Base-by-base conservation (phyloP, 2,329 filamentous ascomycete genomes). In the Plectosphaerella sp. region DNA sequence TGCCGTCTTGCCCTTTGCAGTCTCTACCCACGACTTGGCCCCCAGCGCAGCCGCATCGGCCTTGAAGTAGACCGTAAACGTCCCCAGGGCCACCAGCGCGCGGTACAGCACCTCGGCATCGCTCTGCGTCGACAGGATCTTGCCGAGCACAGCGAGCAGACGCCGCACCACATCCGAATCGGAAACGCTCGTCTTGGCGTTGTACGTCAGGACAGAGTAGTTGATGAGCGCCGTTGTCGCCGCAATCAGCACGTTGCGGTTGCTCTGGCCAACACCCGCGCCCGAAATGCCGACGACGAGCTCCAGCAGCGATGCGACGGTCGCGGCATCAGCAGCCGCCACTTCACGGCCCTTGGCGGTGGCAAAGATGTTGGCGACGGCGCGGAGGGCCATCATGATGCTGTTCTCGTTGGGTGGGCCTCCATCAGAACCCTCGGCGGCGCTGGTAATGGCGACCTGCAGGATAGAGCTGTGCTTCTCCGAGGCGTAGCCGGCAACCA, bases 51-150 rank as follows among this genome's bases (percentile, higher is more conserved):
- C 72, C 35, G 70, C 73, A 55, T 71, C 71, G 3, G 70, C 70
- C 48, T 67, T 68, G 1, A 69, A 72, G n/a, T 84, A 77, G 14
- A 88, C 22, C 66, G 91, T 67, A 54, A 95, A 66, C 1, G 92
- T 99, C 1, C 94, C 95, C 1, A 93, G 71, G 0, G 89, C 90
- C 7, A 96, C 89, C 6, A 97, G 76, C 0, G 84, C 83, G 20
- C 94, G 84, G 66, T 92, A 97, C 4, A 94, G 72, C 0, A 90
- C 89, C 65, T 97, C 94, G 0, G 86, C 82, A 61, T 97, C 92
- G 3, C 77, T 83, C 57, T 89, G 86, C 4, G 76, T 78, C 6
- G 75, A 71, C 1, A 96, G 69, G 16, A 93, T 78, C 52, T 77
- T 75, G 2, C 79, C 79, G 1, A 92, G 68, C 5, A 87, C 77